Evolutionary conservation across 2,329 filamentous ascomycete species (phyloP).

Genomic region (Penicillium occitanis): DNA sequence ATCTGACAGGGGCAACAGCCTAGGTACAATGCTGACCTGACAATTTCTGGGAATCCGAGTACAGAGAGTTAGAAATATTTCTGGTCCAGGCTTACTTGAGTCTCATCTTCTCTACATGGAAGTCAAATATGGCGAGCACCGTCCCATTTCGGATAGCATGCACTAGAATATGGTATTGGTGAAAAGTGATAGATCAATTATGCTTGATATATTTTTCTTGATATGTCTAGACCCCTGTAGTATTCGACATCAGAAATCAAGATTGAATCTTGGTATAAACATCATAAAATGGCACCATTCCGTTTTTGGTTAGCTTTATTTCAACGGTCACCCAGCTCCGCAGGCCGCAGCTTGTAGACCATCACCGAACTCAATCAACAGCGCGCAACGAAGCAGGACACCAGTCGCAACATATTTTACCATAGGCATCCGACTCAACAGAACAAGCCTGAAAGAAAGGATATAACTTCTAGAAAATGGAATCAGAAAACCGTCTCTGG

Average conservation of each 20-base stretch:
- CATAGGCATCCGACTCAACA: neutral
- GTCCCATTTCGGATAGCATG: neutral
- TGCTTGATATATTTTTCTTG: neutral
- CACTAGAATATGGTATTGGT: neutral
- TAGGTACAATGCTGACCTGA: neutral
- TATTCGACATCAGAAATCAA: neutral
- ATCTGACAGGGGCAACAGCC: neutral
- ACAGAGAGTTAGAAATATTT: neutral
- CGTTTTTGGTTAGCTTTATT: neutral
- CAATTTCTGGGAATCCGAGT: neutral
- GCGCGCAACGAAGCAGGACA: neutral
- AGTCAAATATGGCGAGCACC: neutral
- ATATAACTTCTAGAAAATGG: slow-evolving; percentile 29
- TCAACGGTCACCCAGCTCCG: neutral
- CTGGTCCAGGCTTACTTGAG: neutral
- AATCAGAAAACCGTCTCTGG: slow-evolving; percentile 60
- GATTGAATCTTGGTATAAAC: neutral
- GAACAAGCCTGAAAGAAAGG: neutral
- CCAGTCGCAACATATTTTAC: neutral
- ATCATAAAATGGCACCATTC: neutral
- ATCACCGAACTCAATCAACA: slow-evolving; percentile 4
- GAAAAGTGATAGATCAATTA: neutral
- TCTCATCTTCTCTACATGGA: neutral
- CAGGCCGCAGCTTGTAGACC: slow-evolving; percentile 10
- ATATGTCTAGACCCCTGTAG: neutral